These are phyloP conservation scores for Sarocladium strictum DNA, from an alignment of 2,329 filamentous ascomycete species.

Conservation along the genomic window DNA sequence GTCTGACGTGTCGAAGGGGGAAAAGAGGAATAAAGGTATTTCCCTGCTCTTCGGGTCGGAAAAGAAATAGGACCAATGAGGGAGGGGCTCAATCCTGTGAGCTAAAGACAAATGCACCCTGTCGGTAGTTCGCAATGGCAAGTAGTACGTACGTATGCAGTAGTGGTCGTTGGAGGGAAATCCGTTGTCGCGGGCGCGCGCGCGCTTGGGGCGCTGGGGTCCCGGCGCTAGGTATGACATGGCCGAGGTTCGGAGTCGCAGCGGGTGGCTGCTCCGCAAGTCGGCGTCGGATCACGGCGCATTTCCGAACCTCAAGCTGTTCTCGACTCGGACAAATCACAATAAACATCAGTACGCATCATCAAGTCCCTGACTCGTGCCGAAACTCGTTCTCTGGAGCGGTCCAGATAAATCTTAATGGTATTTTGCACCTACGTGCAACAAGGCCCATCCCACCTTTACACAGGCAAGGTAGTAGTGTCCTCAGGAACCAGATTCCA, in stretches of 20 bases:
- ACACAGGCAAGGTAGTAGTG: too few species aligned
- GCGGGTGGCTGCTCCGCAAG: neutral
- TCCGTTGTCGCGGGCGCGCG: neutral
- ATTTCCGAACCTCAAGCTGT: neutral
- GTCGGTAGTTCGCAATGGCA: neutral
- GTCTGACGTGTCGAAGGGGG: neutral
- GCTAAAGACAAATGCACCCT: neutral
- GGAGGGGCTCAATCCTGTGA: neutral
- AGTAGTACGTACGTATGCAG: neutral
- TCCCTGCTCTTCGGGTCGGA: neutral
- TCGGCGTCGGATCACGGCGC: constrained; percentile 2
- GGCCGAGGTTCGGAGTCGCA: constrained; percentile 6
- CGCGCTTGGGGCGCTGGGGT: neutral
- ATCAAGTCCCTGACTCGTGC: neutral
- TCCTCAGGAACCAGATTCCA: too few species aligned
- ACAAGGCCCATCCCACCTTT: neutral
- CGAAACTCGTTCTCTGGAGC: neutral
- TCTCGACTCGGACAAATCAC: neutral
- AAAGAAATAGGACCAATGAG: neutral
- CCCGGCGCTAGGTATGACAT: neutral
- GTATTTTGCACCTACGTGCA: neutral
- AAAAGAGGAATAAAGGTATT: neutral
- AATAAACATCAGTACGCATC: neutral
- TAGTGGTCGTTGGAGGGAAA: neutral
- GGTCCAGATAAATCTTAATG: neutral